A percentile compares a stretch with the other conserved stretches of the same genome.
These are phyloP conservation scores for Lathyrus aphaca DNA, from an alignment of 306 rosid genomes.

Conservation along the genomic window DNA sequence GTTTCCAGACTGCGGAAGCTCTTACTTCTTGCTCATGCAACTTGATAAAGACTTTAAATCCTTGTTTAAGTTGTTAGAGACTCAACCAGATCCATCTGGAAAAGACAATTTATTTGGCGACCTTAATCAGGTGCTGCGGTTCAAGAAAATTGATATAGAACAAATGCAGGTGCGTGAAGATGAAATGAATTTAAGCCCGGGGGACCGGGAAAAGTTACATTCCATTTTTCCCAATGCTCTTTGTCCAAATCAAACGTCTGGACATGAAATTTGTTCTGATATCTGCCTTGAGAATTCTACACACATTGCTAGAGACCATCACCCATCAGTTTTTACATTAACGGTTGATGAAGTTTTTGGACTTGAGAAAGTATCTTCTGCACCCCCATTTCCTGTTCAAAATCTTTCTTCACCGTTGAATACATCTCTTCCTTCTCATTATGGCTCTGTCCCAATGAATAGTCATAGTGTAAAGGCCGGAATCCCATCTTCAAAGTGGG, in stretches of 20 bases:
- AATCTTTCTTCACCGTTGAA: conserved; percentile 59
- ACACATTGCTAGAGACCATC: conserved; percentile 63
- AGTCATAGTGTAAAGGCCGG: conserved; percentile 61
- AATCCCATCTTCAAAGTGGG: conserved; percentile 83
- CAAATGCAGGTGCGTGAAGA: conserved; percentile 91
- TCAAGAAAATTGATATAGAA: conserved; percentile 75
- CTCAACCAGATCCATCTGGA: conserved; percentile 63
- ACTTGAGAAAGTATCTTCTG: conserved; percentile 78
- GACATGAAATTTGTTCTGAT: conserved; percentile 59
- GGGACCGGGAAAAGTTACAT: conserved; percentile 70
- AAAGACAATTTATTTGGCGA: conserved; percentile 67
- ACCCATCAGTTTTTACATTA: conserved; percentile 84
- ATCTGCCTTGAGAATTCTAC: conserved; percentile 56
- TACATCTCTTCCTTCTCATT: conserved; percentile 62
- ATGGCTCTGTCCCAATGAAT: conserved; percentile 66
- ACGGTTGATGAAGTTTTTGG: conserved; percentile 94
- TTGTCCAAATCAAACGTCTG: conserved; percentile 59
- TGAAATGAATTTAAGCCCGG: conserved; percentile 81
- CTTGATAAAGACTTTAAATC: conserved; percentile 96
- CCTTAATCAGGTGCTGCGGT: conserved; percentile 60
- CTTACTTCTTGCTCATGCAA: conserved; percentile 81
- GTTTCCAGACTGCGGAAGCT: conserved; percentile 91
- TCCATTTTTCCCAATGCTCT: conserved; percentile 56
- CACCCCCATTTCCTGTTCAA: conserved; percentile 51
- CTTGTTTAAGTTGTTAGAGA: conserved; percentile 83